Base-by-base conservation (phyloP, 495 filamentous ascomycete species). In the Penicillium paxilli region DNA sequence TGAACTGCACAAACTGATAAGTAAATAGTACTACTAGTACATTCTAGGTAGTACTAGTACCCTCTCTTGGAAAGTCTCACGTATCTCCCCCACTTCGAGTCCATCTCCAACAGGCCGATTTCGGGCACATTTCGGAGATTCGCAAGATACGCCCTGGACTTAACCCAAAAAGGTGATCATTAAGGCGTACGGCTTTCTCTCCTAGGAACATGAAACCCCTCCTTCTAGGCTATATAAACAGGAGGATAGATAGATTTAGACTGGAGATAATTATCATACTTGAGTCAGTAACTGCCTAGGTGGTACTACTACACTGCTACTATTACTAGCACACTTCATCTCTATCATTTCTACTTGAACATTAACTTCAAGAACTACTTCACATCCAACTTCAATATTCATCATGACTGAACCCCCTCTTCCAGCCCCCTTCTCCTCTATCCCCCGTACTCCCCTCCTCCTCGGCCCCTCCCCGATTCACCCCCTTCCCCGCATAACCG, bases 391-490 rank as follows among this genome's bases (percentile, higher is more conserved):
- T 5, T 38, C 6, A 1, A 38, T 8, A 0, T 20, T 20, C 7
- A 52, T 35, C 19, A 55, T 52, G 28, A 16, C 52, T 38, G 49
- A 47, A 21, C 24, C 66, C 26, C 40, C 62, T 53, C 82, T 84
- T 49, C 82, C 83, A 17, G 67, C 77, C 32, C 82, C 82, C 35
- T 85, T 86, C 62, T 71, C 77, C 55, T 72, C 73, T 58, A 85
- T 87, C 64, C 78, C 82, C 8, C 76, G 77, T 11, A 63, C 72
- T 48, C 54, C 71, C 1, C 74, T 85, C 47, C 80, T 83, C 33
- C 82, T 84, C 26, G 76, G 78, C 20, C 75, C 81, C 23, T 85
- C 83, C 0, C 82, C 81, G n/a, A 83, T 86, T 63, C 81, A 85
- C 47, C 61, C 72, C 33, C 76, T 87, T 41, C 79, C 80, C 61